These are phyloP conservation scores for Delphinella strobiligena DNA, from an alignment of 2,329 filamentous ascomycete species.

Conservation along the genomic window DNA sequence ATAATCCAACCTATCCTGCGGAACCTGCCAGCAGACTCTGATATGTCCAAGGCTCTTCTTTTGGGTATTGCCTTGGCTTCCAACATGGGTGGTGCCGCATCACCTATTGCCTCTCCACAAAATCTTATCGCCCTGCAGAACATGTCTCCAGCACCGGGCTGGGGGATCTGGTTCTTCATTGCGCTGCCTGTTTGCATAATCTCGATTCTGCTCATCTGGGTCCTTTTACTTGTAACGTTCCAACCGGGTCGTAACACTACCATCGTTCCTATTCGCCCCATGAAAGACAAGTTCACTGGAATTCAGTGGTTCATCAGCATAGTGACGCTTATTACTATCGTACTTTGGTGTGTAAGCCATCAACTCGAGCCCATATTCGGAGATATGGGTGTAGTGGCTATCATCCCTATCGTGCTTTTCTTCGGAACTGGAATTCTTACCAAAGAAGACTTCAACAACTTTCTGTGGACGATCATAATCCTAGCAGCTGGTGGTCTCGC, in stretches of 20 bases:
- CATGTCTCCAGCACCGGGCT: constrained; percentile 83
- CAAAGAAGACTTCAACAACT: constrained; percentile 99
- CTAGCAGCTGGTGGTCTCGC: constrained; percentile 86
- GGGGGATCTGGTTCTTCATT: constrained; percentile 96
- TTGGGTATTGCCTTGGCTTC: constrained; percentile 89
- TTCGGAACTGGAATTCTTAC: constrained; percentile 93
- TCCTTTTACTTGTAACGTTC: constrained; percentile 75
- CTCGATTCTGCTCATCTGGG: constrained; percentile 79
- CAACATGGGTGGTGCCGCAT: constrained; percentile 92
- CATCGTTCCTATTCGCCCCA: constrained; percentile 80
- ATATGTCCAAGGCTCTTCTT: constrained; percentile 90
- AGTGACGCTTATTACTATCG: constrained; percentile 74
- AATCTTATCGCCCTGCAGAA: constrained; percentile 95
- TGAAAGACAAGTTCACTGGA: constrained; percentile 78
- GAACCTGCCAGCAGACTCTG: constrained; percentile 77
- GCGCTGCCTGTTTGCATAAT: constrained; percentile 85
- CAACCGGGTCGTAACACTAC: constrained; percentile 71
- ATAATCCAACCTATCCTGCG: constrained; percentile 97
- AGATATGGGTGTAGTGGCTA: constrained; percentile 96
- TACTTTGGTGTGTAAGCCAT: constrained; percentile 84
- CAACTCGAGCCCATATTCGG: constrained; percentile 80
- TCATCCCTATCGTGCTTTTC: constrained; percentile 90
- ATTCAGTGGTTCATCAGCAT: constrained; percentile 87
- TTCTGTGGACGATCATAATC: constrained; percentile 99
- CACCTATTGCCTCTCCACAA: constrained; percentile 91